Conservation (phyloP, 78 protist genomes). For the Polysphondylium violaceum region DNA sequence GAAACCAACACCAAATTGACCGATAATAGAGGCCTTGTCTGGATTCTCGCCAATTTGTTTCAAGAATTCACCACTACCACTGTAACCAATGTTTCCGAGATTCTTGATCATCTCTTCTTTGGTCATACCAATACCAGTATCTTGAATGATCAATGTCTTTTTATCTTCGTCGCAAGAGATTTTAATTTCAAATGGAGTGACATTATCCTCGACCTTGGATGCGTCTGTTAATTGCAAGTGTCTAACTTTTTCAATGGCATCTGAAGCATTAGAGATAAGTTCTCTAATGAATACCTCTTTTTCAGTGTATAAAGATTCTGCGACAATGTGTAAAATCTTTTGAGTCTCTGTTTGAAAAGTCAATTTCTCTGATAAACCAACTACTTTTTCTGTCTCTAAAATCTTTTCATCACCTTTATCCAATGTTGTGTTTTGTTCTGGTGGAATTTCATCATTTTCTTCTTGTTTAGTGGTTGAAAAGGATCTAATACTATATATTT, state of each 20-base stretch:
- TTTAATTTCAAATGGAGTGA: constrained; percentile 67
- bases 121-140: constrained; percentile 98
- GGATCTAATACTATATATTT: too few species aligned
- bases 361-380: constrained; percentile 83
- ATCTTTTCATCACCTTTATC: constrained; percentile 21
- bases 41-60: constrained; percentile 58
- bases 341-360: constrained; percentile 96
- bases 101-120: constrained; percentile 93
- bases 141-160: constrained; percentile 85
- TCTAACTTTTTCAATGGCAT: constrained; percentile 96
- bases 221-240: constrained; percentile 60
- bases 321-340: constrained; percentile 96
- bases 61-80: constrained; percentile 84
- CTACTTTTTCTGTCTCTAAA: constrained; percentile 52
- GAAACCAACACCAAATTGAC: constrained; percentile 99
- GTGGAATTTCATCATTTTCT: constrained; percentile 51
- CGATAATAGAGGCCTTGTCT: constrained; percentile 91
- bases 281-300: constrained; percentile 97
- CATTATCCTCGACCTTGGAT: not conserved
- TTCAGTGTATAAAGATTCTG: constrained; percentile 95
- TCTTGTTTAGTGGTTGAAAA: not conserved
- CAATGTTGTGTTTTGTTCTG: not conserved
- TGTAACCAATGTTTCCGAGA: constrained; percentile 97
- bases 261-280: constrained; percentile 95
- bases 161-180: constrained; percentile 71